A percentile compares a stretch with the other conserved stretches of the same genome.
Evolutionary conservation across 192 early-diverging fungal species (phyloP).

Genomic region (Phycomyces blakesleeanus): DNA sequence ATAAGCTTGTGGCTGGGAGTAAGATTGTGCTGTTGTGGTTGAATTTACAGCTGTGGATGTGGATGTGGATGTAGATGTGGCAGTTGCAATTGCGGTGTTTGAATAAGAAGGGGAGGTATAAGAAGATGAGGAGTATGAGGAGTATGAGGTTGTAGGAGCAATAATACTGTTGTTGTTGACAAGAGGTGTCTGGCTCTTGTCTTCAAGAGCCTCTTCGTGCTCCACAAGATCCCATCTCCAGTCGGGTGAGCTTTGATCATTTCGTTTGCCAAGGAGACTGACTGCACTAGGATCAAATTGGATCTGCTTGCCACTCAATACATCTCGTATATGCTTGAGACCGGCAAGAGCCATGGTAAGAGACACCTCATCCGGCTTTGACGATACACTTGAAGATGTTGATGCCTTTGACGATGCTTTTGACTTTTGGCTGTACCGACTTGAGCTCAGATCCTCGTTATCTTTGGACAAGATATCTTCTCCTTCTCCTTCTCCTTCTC

Average conservation of each 20-base stretch:
- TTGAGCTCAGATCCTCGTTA: conserved; percentile 4
- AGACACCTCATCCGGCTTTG: conserved; percentile 33
- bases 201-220: conserved; percentile 1
- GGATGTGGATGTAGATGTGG: neutral
- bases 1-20: neutral
- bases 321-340: conserved; percentile 54
- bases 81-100: neutral
- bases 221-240: conserved; percentile 11
- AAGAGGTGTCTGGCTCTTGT: neutral
- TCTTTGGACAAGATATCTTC: neutral
- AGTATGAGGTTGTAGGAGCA: neutral
- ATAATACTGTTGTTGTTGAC: neutral
- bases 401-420: conserved; percentile 5
- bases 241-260: neutral
- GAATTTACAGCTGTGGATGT: neutral
- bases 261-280: neutral
- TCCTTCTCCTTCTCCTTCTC: neutral
- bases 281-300: conserved; percentile 34
- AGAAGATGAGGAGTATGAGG: too few species aligned
- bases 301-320: conserved; percentile 39
- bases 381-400: conserved; percentile 1
- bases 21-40: neutral
- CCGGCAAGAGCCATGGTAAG: conserved; percentile 41
- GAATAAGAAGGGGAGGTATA: too few species aligned
- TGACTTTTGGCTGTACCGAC: neutral